Evolutionary conservation across 371 early-diverging fungal species (phyloP), one percentile per base, ranked within the genome.

Genomic region (Rhizopus arrhizus): DNA sequence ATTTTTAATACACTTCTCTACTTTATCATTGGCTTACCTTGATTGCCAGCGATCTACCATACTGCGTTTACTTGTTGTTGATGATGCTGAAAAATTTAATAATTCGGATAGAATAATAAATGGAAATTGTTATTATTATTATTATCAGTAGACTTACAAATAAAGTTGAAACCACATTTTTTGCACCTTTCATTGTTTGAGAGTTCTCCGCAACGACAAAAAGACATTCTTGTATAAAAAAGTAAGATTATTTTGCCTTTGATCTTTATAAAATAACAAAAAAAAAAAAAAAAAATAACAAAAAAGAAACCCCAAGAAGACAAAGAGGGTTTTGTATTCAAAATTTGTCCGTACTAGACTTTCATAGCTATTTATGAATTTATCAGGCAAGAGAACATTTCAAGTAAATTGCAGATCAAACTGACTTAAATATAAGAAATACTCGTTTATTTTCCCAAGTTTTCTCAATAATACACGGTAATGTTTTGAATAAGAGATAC

Each of bases 141-240:
- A 22, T 22, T 3, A 45, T 6, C 9, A 45, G 3, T 5, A 8
- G n/a, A 36, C 51, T 48, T 70, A 73, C 74, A 49, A 50, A 41
- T 36, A 3, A 66, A 47, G 16, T 56, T 10, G 29, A 43, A 64
- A 33, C 74, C 74, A 56, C 77, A 77, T 54, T 66, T 68, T 5
- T 29, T 59, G 41, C 77, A 77, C 56, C 61, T 66, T 28, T 70
- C 62, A 46, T 59, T 52, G 31, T 59, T 48, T 47, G 63, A 59
- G 12, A 74, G 41, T 60, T 77, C 74, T n/a, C 78, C 78, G 51
- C 78, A 77, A 10, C 66, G 60, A 65, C 78, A 77, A 54, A 62
- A 74, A 32, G 70, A 59, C 78, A 77, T 77, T 46, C 38, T 57
- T n/a, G 6, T 33, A n/a, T 45, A 22, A 22, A 22, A 22, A 22